Evolutionary conservation across 306 rosid genomes (phyloP).

Genomic region (Ormosia emarginata): DNA sequence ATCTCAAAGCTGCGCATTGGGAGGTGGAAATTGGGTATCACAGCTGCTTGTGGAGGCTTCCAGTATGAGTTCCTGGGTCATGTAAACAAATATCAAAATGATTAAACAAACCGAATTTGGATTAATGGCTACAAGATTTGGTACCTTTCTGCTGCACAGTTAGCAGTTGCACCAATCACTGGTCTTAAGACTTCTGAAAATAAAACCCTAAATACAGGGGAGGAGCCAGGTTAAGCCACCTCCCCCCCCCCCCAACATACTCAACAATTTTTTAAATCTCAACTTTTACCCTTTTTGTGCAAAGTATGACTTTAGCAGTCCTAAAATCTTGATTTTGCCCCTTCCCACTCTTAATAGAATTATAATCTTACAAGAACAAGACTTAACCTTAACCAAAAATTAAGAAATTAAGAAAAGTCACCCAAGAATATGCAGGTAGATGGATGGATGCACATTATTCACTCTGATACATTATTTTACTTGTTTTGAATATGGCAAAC

Average conservation of each 20-base stretch:
- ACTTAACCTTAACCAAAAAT: too few relatives aligned
- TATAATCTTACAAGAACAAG: too few relatives aligned
- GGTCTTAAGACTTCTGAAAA: neutral
- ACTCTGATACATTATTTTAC: neutral
- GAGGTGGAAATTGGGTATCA: slow-evolving; percentile 43
- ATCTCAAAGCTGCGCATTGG: slow-evolving; percentile 68
- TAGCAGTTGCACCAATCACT: neutral
- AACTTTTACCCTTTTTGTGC: too few relatives aligned
- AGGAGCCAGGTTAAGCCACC: too few relatives aligned
- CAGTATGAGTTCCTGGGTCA: slow-evolving; percentile 44
- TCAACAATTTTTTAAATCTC: too few relatives aligned
- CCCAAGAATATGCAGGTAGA: neutral
- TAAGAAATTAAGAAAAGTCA: too few relatives aligned
- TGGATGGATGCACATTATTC: neutral
- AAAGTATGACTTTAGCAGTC: too few relatives aligned
- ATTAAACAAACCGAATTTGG: slow-evolving; percentile 17
- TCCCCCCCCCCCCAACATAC: too few relatives aligned
- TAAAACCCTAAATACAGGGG: neutral
- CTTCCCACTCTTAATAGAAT: too few relatives aligned
- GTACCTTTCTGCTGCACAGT: neutral
- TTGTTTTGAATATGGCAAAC: neutral
- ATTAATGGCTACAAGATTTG: neutral
- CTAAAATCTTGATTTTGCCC: too few relatives aligned
- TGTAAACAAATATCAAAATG: neutral
- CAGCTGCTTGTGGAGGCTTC: slow-evolving; percentile 55